Conservation (phyloP, 2,329 filamentous ascomycete genomes). For the Botrytis elliptica region DNA sequence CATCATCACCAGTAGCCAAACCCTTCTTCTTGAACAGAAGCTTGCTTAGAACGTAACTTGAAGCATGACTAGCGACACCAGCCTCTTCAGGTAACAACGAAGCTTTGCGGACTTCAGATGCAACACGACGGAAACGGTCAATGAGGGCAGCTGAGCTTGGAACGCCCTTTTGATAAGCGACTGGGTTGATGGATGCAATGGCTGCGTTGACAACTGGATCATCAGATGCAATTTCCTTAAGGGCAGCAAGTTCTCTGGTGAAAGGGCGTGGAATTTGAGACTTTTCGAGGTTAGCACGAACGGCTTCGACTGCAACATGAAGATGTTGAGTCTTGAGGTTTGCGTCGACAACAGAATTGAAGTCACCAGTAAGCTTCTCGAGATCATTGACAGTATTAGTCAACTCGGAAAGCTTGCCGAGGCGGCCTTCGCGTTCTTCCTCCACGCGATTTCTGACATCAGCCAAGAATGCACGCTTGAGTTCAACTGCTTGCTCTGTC, state of each 20-base stretch:
- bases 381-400: slow-evolving; percentile 76
- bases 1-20: slow-evolving; percentile 78
- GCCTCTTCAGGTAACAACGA: slow-evolving; percentile 89
- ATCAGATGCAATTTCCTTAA: slow-evolving; percentile 85
- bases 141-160: slow-evolving; percentile 81
- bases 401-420: slow-evolving; percentile 82
- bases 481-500: slow-evolving; percentile 81
- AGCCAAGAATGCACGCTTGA: slow-evolving; percentile 80
- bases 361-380: slow-evolving; percentile 81
- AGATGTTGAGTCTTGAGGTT: slow-evolving; percentile 95
- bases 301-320: slow-evolving; percentile 91
- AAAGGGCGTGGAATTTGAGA: slow-evolving; percentile 77
- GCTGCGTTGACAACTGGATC: slow-evolving; percentile 88
- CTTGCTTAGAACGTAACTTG: slow-evolving; percentile 85
- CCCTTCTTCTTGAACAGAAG: slow-evolving; percentile 95
- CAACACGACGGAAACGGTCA: slow-evolving; percentile 92
- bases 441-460: slow-evolving; percentile 83
- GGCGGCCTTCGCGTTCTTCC: slow-evolving; percentile 78
- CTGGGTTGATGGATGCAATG: slow-evolving; percentile 93
- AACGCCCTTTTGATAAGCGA: slow-evolving; percentile 89
- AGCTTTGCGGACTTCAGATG: slow-evolving; percentile 89
- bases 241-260: slow-evolving; percentile 84
- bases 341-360: slow-evolving; percentile 85
- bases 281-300: slow-evolving; percentile 78
- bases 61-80: slow-evolving; percentile 90